Base-by-base conservation (phyloP, 441 rosid genomes). In the Mallotus japonicus region DNA sequence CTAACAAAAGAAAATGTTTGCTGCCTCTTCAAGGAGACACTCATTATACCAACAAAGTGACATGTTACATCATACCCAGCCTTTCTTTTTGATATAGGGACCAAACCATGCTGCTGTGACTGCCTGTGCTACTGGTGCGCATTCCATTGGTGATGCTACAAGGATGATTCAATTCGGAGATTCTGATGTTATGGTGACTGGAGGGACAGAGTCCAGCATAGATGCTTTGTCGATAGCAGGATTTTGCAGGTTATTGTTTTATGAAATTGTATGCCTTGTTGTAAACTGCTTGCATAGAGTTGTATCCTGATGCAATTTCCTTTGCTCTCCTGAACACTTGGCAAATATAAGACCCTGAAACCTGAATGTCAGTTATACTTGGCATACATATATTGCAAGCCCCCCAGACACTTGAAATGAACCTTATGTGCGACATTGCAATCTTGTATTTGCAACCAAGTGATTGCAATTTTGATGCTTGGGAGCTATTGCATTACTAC, bases 31-130 rank as follows among this genome's bases (percentile, higher is more conserved):
- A 67, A 57, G 62, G 50, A 40, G 14, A 62, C 62, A 19, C 8
- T 72, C 54, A 13, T 53, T 55, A 22, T 63, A 67, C 68, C 14
- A 22, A 28, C 50, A 60, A 15, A 80, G 34, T 14, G 64, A 46
- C 72, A 50, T 67, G 28, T 57, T 64, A 58, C 68, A 62, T 73
- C 74, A 65, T 69, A 20, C 51, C 77, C 62, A 70, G 55, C 63
- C 58, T 61, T 68, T 67, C 62, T 77, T 73, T 82, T 80, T 80
- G 76, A 70, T 84, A 75, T 83, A 95, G 97, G 97, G 99, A 60
- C 97, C 99, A 81, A 95, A 95, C 81, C 97, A 92, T 88, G 94
- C 97, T 78, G 97, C 97, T 64, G 97, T 95, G 81, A 92, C 99
- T 77, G 99, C 97, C 72, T 95, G 99, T 80, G 97, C 99, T 63